These are phyloP conservation scores for Plasmopara viticola DNA, from an alignment of 352 stramenopile species.

Conservation along the genomic window DNA sequence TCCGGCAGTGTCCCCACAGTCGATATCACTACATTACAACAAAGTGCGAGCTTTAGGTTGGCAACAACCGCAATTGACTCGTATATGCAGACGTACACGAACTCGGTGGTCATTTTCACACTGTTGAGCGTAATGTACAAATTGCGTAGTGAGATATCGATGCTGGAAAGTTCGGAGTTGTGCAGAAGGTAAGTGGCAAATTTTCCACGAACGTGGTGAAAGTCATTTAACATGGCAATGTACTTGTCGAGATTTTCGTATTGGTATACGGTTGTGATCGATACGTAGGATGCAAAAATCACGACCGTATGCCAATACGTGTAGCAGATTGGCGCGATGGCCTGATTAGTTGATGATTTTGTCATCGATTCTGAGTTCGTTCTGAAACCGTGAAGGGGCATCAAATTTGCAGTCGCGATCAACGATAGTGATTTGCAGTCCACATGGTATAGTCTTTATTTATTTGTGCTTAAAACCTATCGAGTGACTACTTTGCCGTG, in stretches of 20 bases:
- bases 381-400: background rate
- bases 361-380: background rate
- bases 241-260: background rate
- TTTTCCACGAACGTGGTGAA: background rate
- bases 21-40: constrained; percentile 6
- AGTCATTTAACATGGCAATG: background rate
- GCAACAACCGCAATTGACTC: constrained; percentile 4
- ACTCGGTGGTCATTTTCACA: background rate
- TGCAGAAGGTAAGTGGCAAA: background rate
- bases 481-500: too few relatives aligned
- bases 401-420: background rate
- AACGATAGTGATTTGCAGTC: background rate
- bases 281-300: background rate
- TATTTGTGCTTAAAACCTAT: too few relatives aligned
- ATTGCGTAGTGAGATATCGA: constrained; percentile 1
- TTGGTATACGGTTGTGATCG: background rate
- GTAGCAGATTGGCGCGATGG: background rate
- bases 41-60: constrained; percentile 2
- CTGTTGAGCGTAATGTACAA: background rate
- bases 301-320: constrained; percentile 2
- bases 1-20: constrained; percentile 14
- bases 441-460: too few relatives aligned
- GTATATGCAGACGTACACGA: background rate
- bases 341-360: background rate
- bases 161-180: background rate